Evolutionary conservation across 148 eudicot species (phyloP).

Genomic region (Fagopyrum esculentum): DNA sequence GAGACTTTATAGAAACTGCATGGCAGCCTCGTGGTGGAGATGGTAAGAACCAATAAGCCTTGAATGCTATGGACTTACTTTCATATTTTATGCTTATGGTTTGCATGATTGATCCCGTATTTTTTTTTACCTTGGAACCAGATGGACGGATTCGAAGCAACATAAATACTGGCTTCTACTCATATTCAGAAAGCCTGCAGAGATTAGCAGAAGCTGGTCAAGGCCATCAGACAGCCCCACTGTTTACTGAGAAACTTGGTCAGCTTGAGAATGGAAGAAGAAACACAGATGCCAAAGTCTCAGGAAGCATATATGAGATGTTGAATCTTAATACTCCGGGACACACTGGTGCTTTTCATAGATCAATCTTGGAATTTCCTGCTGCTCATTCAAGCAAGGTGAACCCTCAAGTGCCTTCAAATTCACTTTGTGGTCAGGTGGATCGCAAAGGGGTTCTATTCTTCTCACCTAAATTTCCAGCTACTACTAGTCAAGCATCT

Average conservation of each 20-base stretch:
- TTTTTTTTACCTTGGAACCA: neutral
- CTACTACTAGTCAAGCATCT: constrained; percentile 14
- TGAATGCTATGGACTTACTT: neutral
- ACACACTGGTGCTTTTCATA: constrained; percentile 8
- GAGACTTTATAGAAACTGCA: neutral
- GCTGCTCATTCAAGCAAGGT: constrained; percentile 10
- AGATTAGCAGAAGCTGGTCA: constrained; percentile 12
- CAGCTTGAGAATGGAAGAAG: neutral
- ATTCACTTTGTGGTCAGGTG: too few relatives aligned
- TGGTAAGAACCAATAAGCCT: neutral
- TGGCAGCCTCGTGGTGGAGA: constrained; percentile 4
- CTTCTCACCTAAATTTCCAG: constrained; percentile 4
- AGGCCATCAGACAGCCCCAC: constrained; percentile 14
- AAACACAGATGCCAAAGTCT: neutral
- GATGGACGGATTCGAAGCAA: neutral
- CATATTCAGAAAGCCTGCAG: constrained; percentile 9
- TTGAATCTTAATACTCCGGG: neutral
- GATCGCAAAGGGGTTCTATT: constrained; percentile 18
- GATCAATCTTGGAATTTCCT: constrained; percentile 2
- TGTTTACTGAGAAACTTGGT: constrained; percentile 12
- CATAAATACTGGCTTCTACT: neutral
- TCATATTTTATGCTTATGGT: neutral
- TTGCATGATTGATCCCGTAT: neutral
- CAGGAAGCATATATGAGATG: constrained; percentile 12
- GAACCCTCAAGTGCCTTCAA: constrained; percentile 17